Percentiles rank a stretch among this genome's conserved stretches.
Conservation (phyloP, 169 alveolate species). For the Theileria parva region DNA sequence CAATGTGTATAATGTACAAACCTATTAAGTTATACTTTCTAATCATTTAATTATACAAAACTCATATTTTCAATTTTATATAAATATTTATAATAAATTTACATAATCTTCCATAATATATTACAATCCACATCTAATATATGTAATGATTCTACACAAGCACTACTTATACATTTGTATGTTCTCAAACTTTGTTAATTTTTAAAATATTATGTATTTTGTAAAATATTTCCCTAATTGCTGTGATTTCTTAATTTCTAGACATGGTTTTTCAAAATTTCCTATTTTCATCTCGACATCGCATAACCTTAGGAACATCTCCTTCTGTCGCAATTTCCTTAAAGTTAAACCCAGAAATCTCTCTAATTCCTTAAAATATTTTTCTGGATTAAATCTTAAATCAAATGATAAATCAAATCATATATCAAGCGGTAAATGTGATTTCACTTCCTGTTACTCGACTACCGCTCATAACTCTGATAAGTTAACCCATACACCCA, state of each 20-base stretch:
- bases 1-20: background rate
- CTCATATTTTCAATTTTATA: background rate
- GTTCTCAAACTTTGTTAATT: background rate
- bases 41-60: too few species aligned
- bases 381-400: too few species aligned
- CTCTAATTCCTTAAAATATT: background rate
- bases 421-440: too few species aligned
- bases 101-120: background rate
- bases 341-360: background rate
- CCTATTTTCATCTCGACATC: background rate
- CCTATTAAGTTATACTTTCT: background rate
- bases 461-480: background rate
- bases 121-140: too few species aligned
- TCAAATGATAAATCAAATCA: too few species aligned
- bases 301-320: background rate
- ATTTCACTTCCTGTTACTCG: background rate
- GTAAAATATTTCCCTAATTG: background rate
- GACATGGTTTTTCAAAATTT: background rate
- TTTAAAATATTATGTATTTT: background rate
- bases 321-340: background rate
- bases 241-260: background rate
- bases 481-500: background rate
- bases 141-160: background rate
- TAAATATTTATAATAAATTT: too few species aligned
- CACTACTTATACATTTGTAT: background rate